Percentiles rank a stretch among this genome's conserved stretches.
Evolutionary conservation across 2,329 filamentous ascomycete genomes (phyloP).

Genomic region (Cordyceps tenuipes): DNA sequence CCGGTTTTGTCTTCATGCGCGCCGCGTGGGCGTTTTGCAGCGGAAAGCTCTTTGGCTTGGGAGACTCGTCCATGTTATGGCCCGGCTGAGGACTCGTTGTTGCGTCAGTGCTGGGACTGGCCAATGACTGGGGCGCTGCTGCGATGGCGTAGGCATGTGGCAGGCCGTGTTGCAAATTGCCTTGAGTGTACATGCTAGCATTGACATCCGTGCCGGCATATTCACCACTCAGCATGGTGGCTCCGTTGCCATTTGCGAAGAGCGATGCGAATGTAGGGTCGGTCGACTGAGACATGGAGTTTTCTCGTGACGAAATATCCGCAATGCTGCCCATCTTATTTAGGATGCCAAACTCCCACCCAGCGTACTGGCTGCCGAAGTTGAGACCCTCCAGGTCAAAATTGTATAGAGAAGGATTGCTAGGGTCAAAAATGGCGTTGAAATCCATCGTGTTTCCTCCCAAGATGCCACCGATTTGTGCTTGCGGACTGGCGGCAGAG

Average conservation of each 20-base stretch:
- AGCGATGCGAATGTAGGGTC: slow-evolving; percentile 36
- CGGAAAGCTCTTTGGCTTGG: slow-evolving; percentile 21
- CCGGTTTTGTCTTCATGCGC: slow-evolving; percentile 36
- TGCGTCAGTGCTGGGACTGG: slow-evolving; percentile 56
- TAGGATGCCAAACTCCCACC: slow-evolving; percentile 91
- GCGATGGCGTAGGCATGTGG: slow-evolving; percentile 59
- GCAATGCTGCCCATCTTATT: slow-evolving; percentile 78
- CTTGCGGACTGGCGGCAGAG: slow-evolving; percentile 45
- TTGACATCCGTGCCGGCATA: slow-evolving; percentile 45
- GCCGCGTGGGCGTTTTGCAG: slow-evolving; percentile 19
- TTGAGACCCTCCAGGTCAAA: slow-evolving; percentile 83
- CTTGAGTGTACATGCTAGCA: slow-evolving; percentile 43
- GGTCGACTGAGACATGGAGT: slow-evolving; percentile 33
- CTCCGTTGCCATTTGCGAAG: slow-evolving; percentile 42
- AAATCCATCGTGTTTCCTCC: slow-evolving; percentile 44
- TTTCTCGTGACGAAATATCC: slow-evolving; percentile 69
- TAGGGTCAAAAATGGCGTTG: slow-evolving; percentile 71
- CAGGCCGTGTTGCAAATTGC: slow-evolving; percentile 52
- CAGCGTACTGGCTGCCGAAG: slow-evolving; percentile 93
- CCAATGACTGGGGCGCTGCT: slow-evolving; percentile 52
- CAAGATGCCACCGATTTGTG: slow-evolving; percentile 41
- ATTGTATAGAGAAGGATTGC: slow-evolving; percentile 87
- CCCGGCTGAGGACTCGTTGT: slow-evolving; percentile 52
- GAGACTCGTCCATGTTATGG: slow-evolving; percentile 47
- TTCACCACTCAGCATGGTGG: slow-evolving; percentile 40